Base-by-base conservation (phyloP, 2,329 filamentous ascomycete species). In the Xylariaceae sp. region DNA sequence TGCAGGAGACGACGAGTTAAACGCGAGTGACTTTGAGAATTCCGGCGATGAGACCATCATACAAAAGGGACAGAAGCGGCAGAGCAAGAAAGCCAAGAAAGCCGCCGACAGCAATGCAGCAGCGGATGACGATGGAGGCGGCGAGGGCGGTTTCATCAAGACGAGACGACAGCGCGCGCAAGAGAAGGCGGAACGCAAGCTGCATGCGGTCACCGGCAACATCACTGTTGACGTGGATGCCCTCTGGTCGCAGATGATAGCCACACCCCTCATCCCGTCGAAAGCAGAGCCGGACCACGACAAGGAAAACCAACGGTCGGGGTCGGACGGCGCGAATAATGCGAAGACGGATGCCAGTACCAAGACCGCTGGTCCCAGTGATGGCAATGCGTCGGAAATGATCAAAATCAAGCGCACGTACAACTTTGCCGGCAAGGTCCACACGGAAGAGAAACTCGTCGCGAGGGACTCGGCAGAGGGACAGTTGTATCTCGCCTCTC, bases 11-110 rank as follows among this genome's bases (percentile, higher is more conserved):
- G 60, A 56, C 13, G 56, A 68, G 39, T 64, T 67, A 54, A 62
- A 60, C 42, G 79, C 82, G 63, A 76, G 76, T 0, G 83, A 78
- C 1, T 83, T 85, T 61, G 81, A 85, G 60, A 88, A 88, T 64
- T 90, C 88, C 0, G 88, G 87, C n/a, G 88, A 90, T 67, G 88
- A 90, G 68, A 81, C 82, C 0, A 82, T 89, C 57, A 87, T 90
- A 66, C 76, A 82, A 51, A 85, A 80, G 64, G 85, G 81, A 15
- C 83, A 81, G 68, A 86, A 81, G 69, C 75, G 76, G 56, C 75
- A 73, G 42, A 30, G 5, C 23, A 77, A 75, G 70, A 82, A 77
- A 68, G 73, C 72, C 48, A 81, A 77, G 67, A 77, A 75, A 65
- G 77, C 74, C 23, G 37, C 4, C 57, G 70, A 74, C 63, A 72